phyloP scores from a whole-genome alignment of 2,329 filamentous ascomycete genomes.

The Phialophora tarda region DNA sequence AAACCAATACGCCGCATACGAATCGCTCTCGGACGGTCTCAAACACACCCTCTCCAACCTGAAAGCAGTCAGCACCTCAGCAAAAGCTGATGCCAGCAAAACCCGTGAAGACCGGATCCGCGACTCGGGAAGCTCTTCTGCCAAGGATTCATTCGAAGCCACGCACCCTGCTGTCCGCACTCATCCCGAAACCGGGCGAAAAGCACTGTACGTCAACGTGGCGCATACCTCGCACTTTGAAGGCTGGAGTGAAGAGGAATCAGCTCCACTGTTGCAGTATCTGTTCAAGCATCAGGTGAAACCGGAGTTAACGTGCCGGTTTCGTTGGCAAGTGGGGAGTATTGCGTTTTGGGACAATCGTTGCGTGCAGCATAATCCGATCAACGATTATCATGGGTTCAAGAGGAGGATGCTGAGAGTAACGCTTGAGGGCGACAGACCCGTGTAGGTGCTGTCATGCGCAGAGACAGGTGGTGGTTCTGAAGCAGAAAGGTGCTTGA shows the following conservation, averaged over 20 bases:
- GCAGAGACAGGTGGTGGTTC: not conserved
- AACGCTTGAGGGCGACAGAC: slow-evolving; percentile 35
- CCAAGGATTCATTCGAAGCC: slow-evolving; percentile 35
- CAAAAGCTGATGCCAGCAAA: slow-evolving; percentile 39
- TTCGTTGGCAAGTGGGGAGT: slow-evolving; percentile 58
- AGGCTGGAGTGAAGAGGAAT: slow-evolving; percentile 41
- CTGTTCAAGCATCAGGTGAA: slow-evolving; percentile 39
- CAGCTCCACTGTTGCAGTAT: slow-evolving; percentile 39
- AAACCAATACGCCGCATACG: slow-evolving; percentile 42
- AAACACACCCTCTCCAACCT: slow-evolving; percentile 40
- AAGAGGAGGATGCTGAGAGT: slow-evolving; percentile 36
- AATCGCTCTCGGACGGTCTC: slow-evolving; percentile 44
- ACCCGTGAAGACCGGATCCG: slow-evolving; percentile 41
- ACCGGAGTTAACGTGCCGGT: slow-evolving; percentile 44
- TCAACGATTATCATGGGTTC: slow-evolving; percentile 38
- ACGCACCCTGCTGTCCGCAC: slow-evolving; percentile 45
- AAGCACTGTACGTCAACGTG: slow-evolving; percentile 46
- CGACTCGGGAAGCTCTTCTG: slow-evolving; percentile 30
- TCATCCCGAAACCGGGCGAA: slow-evolving; percentile 45
- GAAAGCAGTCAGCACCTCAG: slow-evolving; percentile 39
- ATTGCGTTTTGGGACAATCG: slow-evolving; percentile 61
- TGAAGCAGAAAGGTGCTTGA: not conserved
- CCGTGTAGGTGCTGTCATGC: slow-evolving; percentile 17
- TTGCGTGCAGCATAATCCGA: slow-evolving; percentile 40
- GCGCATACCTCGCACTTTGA: slow-evolving; percentile 44